phyloP scores from a whole-genome alignment of 345 rosid species.

The Carallia pectinifolia region DNA sequence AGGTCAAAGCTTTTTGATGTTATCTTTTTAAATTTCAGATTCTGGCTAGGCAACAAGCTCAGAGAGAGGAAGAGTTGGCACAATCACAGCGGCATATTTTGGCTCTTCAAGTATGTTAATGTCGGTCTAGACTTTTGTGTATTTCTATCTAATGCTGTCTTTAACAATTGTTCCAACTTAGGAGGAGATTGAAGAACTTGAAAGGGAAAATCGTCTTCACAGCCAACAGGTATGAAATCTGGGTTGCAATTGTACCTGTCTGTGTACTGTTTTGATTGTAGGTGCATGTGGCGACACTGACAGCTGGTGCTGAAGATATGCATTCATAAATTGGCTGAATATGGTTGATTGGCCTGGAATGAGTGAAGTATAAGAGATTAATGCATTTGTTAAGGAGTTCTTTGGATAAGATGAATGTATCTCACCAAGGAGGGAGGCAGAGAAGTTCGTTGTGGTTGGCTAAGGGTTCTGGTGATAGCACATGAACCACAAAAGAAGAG shows the following conservation, averaged over 20 bases:
- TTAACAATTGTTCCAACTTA: conserved; percentile 39
- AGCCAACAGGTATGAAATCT: conserved; percentile 74
- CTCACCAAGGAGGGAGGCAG: too few relatives aligned
- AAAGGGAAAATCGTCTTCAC: conserved; percentile 90
- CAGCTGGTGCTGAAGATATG: background rate
- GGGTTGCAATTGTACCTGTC: background rate
- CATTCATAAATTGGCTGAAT: background rate
- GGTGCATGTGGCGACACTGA: background rate
- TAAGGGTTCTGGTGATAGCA: too few relatives aligned
- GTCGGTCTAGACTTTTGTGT: conserved; percentile 13
- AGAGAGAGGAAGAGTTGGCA: conserved; percentile 96
- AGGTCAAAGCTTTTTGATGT: background rate
- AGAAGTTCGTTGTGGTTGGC: too few relatives aligned
- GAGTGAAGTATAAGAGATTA: too few relatives aligned
- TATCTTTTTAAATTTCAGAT: conserved; percentile 45
- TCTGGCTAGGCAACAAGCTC: conserved; percentile 99
- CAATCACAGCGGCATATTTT: conserved; percentile 96
- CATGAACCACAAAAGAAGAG: too few relatives aligned
- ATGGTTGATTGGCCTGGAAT: too few relatives aligned
- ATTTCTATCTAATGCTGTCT: conserved; percentile 16
- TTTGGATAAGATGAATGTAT: too few relatives aligned
- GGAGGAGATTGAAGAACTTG: conserved; percentile 99
- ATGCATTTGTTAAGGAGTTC: too few relatives aligned
- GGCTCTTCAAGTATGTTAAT: conserved; percentile 77
- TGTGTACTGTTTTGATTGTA: background rate